Percentiles rank a stretch among this genome's conserved stretches.
phyloP scores from a whole-genome alignment of 805 yeast species.

The Candida argentea region DNA sequence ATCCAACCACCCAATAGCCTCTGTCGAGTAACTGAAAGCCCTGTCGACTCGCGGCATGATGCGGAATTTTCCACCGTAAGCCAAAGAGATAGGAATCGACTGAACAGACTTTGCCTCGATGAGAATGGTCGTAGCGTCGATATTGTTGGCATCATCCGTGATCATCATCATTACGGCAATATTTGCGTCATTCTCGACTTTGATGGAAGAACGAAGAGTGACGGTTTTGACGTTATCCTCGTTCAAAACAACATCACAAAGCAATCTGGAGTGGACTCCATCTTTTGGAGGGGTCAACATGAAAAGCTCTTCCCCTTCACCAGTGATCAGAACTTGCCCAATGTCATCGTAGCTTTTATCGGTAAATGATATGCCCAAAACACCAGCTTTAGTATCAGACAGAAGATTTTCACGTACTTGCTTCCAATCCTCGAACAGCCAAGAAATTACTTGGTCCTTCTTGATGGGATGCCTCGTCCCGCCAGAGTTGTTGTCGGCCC shows the following conservation, averaged over 20 bases:
- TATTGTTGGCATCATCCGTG: constrained; percentile 20
- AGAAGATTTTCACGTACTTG: constrained; percentile 69
- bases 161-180: constrained; percentile 46
- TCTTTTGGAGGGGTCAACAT: constrained; percentile 51
- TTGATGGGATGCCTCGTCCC: constrained; percentile 23
- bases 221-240: constrained; percentile 74
- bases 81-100: constrained; percentile 69
- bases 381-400: constrained; percentile 50
- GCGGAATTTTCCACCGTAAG: constrained; percentile 45
- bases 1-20: constrained; percentile 55
- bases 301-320: constrained; percentile 77
- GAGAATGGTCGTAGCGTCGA: constrained; percentile 10
- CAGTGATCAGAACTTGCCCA: constrained; percentile 52
- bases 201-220: constrained; percentile 65
- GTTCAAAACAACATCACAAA: constrained; percentile 59
- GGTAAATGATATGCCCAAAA: constrained; percentile 51
- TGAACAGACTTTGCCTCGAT: constrained; percentile 46
- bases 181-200: constrained; percentile 49
- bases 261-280: constrained; percentile 62
- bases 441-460: constrained; percentile 47
- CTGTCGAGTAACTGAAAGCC: constrained; percentile 59
- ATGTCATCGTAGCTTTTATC: constrained; percentile 47
- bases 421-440: constrained; percentile 96
- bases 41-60: constrained; percentile 54
- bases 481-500: constrained; percentile 48